Evolutionary conservation across 805 yeast genomes (phyloP), one percentile per base, ranked within the genome.

Genomic region (Tetrapisispora taiwanensis): DNA sequence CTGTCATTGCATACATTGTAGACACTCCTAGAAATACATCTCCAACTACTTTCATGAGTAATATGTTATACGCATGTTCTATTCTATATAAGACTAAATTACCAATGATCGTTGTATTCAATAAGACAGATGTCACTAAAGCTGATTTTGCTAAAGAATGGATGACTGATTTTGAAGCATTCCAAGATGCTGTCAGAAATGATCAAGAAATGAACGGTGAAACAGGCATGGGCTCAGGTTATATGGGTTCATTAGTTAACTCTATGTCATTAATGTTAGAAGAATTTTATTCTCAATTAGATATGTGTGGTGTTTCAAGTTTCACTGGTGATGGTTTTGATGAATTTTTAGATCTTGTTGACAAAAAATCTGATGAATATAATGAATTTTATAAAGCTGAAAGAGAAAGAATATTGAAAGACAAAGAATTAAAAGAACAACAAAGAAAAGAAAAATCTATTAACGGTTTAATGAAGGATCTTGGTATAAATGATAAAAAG

Each of bases 51-150:
- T 92, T 92, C 63, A 92, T 92, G 77, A 89, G 97, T 43, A 92
- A 92, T 63, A 92, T 92, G 99, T 74, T 92, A 30, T 92, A 92
- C 59, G 98, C 99, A 0, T 92, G 98, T 68, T 90, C 97, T 7
- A 90, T 92, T 41, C 72, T 92, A 39, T 92, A 92, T 70, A 92
- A 92, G 66, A 90, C 97, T 19, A 89, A 90, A 60, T 73, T 92
- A 45, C 99, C 99, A 15, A 88, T 92, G 95, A 82, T 92, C 55
- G 74, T 92, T 24, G 98, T 92, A 1, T 92, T 92, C 72, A 92
- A 92, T 68, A 92, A 92, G 66, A 84, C 92, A 2, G 99, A 92
- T 66, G 89, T 84, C 4, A 71, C 81, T 52, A 81, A 82, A 47
- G 85, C 94, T 0, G 81, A 76, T 41, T 88, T 89, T 67, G 97